Evolutionary conservation across 2,329 filamentous ascomycete species (phyloP).

Genomic region (Fusarium sp.): DNA sequence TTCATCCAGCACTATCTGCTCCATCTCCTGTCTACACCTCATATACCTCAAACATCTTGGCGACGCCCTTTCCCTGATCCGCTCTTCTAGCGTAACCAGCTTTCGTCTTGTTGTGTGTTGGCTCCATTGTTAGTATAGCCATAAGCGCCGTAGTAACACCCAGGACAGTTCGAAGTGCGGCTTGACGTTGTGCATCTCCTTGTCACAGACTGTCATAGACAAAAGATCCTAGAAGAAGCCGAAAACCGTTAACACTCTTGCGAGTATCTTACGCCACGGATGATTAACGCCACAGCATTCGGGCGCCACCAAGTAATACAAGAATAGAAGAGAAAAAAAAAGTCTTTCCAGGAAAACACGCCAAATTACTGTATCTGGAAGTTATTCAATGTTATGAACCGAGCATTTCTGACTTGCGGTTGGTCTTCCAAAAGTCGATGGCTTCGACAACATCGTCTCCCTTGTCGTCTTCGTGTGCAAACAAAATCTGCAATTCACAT

Average conservation of each 20-base stretch:
- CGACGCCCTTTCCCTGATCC: conserved; percentile 4
- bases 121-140: conserved; percentile 12
- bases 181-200: conserved; percentile 8
- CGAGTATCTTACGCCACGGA: conserved; percentile 34
- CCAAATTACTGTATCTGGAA: conserved; percentile 28
- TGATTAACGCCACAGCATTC: conserved; percentile 30
- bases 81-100: conserved; percentile 14
- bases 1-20: conserved; percentile 17
- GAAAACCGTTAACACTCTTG: conserved; percentile 40
- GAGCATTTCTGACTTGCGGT: conserved; percentile 61
- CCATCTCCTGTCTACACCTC: conserved; percentile 14
- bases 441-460: conserved; percentile 95
- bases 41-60: conserved; percentile 11
- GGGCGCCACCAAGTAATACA: conserved; percentile 46
- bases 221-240: conserved; percentile 25
- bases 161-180: conserved; percentile 17
- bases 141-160: conserved; percentile 12
- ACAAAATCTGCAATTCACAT: conserved; percentile 79
- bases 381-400: conserved; percentile 39
- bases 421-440: conserved; percentile 93
- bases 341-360: conserved; percentile 46
- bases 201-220: background rate
- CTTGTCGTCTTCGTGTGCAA: conserved; percentile 95
- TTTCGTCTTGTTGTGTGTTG: conserved; percentile 3
- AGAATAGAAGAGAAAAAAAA: conserved; percentile 35